Conservation (phyloP, 495 filamentous ascomycete genomes). For the Aspergillus mulundensis region DNA sequence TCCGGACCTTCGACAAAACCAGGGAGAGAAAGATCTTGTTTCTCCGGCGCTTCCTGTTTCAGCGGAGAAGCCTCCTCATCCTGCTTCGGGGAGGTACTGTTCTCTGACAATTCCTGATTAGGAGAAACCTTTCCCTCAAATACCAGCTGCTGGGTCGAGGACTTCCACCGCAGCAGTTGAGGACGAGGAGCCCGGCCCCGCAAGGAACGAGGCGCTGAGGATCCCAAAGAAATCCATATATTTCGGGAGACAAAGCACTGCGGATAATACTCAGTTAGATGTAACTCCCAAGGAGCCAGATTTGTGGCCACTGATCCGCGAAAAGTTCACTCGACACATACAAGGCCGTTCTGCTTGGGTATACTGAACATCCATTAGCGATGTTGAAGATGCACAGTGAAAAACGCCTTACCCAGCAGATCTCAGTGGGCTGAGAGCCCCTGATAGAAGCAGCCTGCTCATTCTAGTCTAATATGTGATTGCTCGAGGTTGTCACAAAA, state of each 20-base stretch:
- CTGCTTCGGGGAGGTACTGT: neutral
- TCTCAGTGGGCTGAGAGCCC: constrained; percentile 5
- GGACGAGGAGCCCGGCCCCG: neutral
- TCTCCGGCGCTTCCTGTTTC: neutral
- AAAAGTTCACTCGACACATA: neutral
- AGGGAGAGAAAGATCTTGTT: neutral
- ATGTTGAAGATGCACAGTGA: neutral
- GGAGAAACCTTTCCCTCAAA: neutral
- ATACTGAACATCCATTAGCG: constrained; percentile 2
- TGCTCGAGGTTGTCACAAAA: neutral
- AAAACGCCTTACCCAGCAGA: constrained; percentile 5
- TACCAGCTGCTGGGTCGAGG: neutral
- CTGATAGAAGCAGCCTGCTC: constrained; percentile 1
- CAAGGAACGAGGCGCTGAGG: neutral
- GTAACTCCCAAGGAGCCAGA: neutral
- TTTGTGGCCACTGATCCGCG: neutral
- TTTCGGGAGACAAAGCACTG: neutral
- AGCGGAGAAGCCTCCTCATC: neutral
- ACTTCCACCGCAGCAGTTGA: neutral
- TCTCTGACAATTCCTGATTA: neutral
- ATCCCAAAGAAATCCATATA: constrained; percentile 1
- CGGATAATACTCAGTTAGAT: neutral
- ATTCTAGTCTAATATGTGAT: neutral
- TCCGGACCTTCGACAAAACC: neutral
- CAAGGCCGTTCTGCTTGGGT: neutral